Evolutionary conservation across 164 flowering plant species (phyloP), one percentile per base, ranked within the genome.

Genomic region (Umbellularia californica): DNA sequence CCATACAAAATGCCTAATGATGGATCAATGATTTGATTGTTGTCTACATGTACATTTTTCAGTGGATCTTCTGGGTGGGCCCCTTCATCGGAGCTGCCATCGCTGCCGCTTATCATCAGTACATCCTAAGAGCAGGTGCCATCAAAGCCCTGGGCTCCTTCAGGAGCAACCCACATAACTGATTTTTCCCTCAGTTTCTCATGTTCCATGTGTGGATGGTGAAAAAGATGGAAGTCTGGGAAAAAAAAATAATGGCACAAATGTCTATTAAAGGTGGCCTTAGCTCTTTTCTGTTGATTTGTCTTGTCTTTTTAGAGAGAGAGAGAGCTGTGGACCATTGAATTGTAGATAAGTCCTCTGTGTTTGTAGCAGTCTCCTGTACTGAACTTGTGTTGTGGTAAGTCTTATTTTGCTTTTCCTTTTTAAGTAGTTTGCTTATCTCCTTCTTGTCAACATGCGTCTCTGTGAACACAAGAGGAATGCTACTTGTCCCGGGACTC

Each of bases 1-100:
- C 35, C 35, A 30, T 30, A 30, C 35, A 30, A 30, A 27, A 30
- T 30, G 35, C 11, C 11, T 41, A 15, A 22, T 10, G 28, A 65
- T 14, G 4, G 68, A 27, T 65, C 15, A n/a, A 63, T 63, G 22
- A 4, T 12, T n/a, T 10, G 22, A n/a, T 63, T 2, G 22, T 17
- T 65, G 20, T 17, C 35, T 65, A 14, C 47, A 14, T 65, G 68
- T 3, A 14, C 3, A 55, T 80, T 20, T 68, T 74, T 30, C 90
- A 93, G 94, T 93, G 98, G 98, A 87, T 93, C 23, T 93, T 93
- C 85, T 93, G 98, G 98, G 97, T 90, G 19, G 98, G 98, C 72
- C 98, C 98, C 0, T 85, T 94, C 77, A 64, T 92, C 73, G 98
- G 98, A 60, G 98, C 98, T 33, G 86, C 86, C 30, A 77, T 83